Conservation (phyloP, 176 grass and related monocot genomes). For the Cenchrus purpureus region DNA sequence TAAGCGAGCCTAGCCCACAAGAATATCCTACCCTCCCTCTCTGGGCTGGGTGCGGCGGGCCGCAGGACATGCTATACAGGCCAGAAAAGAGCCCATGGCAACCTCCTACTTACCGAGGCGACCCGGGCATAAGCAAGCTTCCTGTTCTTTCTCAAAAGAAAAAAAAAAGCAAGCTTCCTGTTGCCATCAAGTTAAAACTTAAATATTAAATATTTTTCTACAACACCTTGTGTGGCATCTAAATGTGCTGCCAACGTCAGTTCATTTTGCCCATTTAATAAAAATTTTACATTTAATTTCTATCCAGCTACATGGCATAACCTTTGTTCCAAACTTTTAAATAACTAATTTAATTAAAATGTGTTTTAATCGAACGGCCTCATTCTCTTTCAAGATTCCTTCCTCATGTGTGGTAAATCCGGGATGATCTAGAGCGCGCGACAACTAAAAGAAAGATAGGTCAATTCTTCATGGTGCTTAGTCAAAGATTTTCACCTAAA, state of each 20-base stretch:
- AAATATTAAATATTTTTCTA: not conserved
- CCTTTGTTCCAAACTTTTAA: not conserved
- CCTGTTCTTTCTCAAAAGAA: too few species aligned
- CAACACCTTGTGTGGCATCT: not conserved
- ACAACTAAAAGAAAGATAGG: not conserved
- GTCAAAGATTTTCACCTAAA: slow-evolving; percentile 4
- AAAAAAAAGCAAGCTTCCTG: too few species aligned
- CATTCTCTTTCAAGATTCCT: not conserved
- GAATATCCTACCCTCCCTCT: too few species aligned
- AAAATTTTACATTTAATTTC: not conserved
- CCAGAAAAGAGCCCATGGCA: not conserved
- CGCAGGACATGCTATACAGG: too few species aligned
- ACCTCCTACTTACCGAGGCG: too few species aligned
- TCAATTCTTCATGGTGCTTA: not conserved
- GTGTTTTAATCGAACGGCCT: not conserved
- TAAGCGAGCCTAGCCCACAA: too few species aligned
- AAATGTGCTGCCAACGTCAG: not conserved
- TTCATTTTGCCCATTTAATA: not conserved
- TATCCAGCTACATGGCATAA: not conserved
- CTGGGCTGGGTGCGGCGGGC: too few species aligned
- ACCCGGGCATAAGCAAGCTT: too few species aligned
- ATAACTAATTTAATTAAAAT: not conserved
- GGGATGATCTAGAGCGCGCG: not conserved
- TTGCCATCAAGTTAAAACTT: too few species aligned
- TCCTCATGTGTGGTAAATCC: not conserved